phyloP scores from a whole-genome alignment of 306 rosid genomes.

The Quercus berberidifolia region DNA sequence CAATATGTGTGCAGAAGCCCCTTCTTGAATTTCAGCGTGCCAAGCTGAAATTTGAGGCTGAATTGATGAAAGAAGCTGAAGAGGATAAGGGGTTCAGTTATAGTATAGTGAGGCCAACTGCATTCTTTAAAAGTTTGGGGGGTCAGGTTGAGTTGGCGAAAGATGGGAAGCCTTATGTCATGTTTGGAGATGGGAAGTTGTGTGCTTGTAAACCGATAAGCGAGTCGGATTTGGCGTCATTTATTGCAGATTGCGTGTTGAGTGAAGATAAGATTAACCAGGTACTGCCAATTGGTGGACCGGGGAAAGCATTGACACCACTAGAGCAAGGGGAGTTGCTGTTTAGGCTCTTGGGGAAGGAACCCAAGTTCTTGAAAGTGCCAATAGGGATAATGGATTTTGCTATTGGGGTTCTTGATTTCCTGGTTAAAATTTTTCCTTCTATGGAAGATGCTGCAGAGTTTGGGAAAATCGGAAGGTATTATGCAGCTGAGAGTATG shows the following conservation, averaged over 20 bases:
- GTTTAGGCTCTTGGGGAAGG: slow-evolving; percentile 73
- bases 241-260: slow-evolving; percentile 78
- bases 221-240: slow-evolving; percentile 84
- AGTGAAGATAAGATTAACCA: slow-evolving; percentile 61
- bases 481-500: slow-evolving; percentile 98
- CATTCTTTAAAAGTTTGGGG: slow-evolving; percentile 93
- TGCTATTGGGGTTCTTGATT: slow-evolving; percentile 71
- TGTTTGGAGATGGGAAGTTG: slow-evolving; percentile 96
- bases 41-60: slow-evolving; percentile 85
- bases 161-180: slow-evolving; percentile 97
- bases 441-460: slow-evolving; percentile 89
- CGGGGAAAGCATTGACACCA: slow-evolving; percentile 85
- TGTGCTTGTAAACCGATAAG: slow-evolving; percentile 97
- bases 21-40: slow-evolving; percentile 95
- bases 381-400: slow-evolving; percentile 96
- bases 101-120: slow-evolving; percentile 93
- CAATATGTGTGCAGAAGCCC: slow-evolving; percentile 95
- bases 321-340: slow-evolving; percentile 88
- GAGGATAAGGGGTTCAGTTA: slow-evolving; percentile 59
- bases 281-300: slow-evolving; percentile 86
- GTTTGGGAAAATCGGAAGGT: slow-evolving; percentile 94
- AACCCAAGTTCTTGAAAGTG: slow-evolving; percentile 84
- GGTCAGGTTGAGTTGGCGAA: slow-evolving; percentile 98
- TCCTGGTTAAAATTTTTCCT: slow-evolving; percentile 73
- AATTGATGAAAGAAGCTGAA: slow-evolving; percentile 56